Evolutionary conservation across 768 basidiomycete genomes (phyloP), one percentile per base, ranked within the genome.

Genomic region (Suillus plorans): DNA sequence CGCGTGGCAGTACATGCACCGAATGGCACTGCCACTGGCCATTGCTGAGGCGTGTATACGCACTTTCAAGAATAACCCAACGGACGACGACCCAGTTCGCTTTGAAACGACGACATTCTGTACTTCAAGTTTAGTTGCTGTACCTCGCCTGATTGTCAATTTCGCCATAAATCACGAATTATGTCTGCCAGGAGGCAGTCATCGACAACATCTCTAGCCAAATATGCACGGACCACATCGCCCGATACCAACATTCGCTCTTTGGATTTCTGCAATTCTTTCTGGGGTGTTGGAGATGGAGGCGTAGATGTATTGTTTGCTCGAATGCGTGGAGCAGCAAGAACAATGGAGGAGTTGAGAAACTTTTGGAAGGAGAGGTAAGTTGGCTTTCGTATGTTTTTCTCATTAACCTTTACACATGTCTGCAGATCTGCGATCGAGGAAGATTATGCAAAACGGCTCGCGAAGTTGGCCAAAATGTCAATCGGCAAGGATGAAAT

Each of bases 291-390:
- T 22, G 86, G 83, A 36, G 95, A 97, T 80, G 90, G 84, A 45
- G 95, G 95, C 18, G 94, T 93, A 67, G 94, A 97, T 71, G 94
- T 96, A 53, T 81, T 98, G 39, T 91, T 94, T 74, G 90, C 94
- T 39, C 85, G 94, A 66, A 91, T 97, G 88, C 84, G 94, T 10
- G 94, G 93, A 22, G 92, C 91, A 16, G 76, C 84, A 20, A 85
- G 92, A 75, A 95, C 95, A 2, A 87, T 92, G 80, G 97, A 99
- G 57, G 97, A 99, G 67, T 74, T 98, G 58, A 85, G 84, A 69
- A 85, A 80, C 52, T 96, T 92, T 72, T 97, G 95, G 93, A 96
- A 95, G 72, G 97, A 99, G 77, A 84, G 97, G 96, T 96, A 67
- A 65, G 88, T 79, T 31, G 25, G 18, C 12, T 31, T 12, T 61